Base-by-base conservation (phyloP, 1,284 basidiomycete species). In the Sparassis latifolia region DNA sequence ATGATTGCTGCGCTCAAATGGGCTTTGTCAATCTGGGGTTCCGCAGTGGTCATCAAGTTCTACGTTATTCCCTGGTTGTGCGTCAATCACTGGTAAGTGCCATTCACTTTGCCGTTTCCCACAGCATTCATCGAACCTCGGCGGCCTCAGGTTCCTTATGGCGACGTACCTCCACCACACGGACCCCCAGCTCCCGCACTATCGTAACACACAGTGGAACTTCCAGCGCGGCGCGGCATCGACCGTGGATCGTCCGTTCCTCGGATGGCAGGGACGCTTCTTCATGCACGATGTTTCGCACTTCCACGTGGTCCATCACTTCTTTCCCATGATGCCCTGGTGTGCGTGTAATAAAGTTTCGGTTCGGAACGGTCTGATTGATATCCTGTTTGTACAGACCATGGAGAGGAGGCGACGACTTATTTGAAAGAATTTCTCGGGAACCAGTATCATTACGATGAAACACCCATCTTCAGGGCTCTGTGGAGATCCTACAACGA, bases 401-500 rank as follows among this genome's bases (percentile, higher is more conserved):
- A 80, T 62, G 75, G 75, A 9, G 66, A 67, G 5, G 74, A 77
- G 57, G 79, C 78, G 3, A 82, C 79, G 0, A 58, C 72, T 37
- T 65, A 80, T 56, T 61, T 83, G 48, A 74, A 74, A 50, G 67
- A 65, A 2, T 77, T 80, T 57, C 72, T 82, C 42, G 77, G 79
- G 10, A 70, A 77, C 1, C 73, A 80, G 59, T 81, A 81, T 55
- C 66, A 62, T 20, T 71, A 60, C 51, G 77, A 75, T 6, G 68
- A 77, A 32, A 69, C 72, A 49, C 73, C 74, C 28, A 69, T 70
- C 2, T 81, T 81, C 68, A 62, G 68, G 52, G 74, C 77, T 2
- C 69, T 83, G 3, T 82, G 79, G 79, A 67, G 75, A 4, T 78
- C 66, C 50, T 82, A 80, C 60, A 82, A 80, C 59, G 66, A 72